Conservation (phyloP, 345 rosid genomes). For the Passiflora organensis region DNA sequence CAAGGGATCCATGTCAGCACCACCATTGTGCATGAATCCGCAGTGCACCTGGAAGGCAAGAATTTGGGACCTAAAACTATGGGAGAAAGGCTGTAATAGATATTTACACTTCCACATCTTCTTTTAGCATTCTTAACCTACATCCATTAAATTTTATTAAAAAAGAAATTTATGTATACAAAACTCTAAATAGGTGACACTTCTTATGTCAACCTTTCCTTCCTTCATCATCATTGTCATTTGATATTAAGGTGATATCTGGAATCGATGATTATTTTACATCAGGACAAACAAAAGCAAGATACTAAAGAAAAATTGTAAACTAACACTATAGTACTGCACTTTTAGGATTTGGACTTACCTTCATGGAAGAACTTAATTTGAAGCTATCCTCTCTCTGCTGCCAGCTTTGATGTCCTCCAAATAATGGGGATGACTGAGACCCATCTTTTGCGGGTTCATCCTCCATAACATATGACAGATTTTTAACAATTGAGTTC, state of each 20-base stretch:
- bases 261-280: background rate
- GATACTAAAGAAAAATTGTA: too few species aligned
- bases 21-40: slow-evolving; percentile 78
- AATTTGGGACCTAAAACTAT: background rate
- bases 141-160: too few species aligned
- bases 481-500: slow-evolving; percentile 45
- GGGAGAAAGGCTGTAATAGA: background rate
- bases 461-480: slow-evolving; percentile 58
- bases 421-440: slow-evolving; percentile 59
- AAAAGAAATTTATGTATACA: too few species aligned
- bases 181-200: too few species aligned
- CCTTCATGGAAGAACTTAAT: slow-evolving; percentile 73
- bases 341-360: slow-evolving; percentile 14
- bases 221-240: background rate
- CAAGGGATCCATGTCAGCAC: slow-evolving; percentile 71
- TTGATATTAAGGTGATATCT: background rate
- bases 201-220: too few species aligned
- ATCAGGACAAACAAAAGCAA: too few species aligned
- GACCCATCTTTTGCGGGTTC: slow-evolving; percentile 39
- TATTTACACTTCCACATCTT: background rate
- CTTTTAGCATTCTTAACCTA: background rate
- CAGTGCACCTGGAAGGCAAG: slow-evolving; percentile 62
- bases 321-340: background rate
- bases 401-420: slow-evolving; percentile 81
- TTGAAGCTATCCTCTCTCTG: slow-evolving; percentile 76